Percentiles rank a stretch among this genome's conserved stretches.
Conservation (phyloP, 192 early-diverging fungal species). For the Dispira simplex region DNA sequence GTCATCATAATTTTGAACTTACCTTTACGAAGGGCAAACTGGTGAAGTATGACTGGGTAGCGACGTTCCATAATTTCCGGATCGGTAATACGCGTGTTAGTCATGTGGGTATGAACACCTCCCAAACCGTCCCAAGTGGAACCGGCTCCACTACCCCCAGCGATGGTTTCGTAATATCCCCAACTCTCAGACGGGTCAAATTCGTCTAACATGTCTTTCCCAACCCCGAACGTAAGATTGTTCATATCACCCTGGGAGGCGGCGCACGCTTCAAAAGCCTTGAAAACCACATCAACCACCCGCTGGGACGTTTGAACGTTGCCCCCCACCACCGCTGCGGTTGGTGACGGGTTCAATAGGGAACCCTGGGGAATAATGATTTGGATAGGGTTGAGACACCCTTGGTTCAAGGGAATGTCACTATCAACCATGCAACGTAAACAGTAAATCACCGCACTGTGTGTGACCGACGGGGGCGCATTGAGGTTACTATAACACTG, state of each 20-base stretch:
- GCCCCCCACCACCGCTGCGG: slow-evolving; percentile 89
- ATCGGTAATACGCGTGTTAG: slow-evolving; percentile 95
- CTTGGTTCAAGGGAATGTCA: slow-evolving; percentile 93
- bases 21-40: slow-evolving; percentile 57
- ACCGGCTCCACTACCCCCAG: slow-evolving; percentile 74
- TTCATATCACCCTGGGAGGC: slow-evolving; percentile 92
- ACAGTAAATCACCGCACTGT: slow-evolving; percentile 95
- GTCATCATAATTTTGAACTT: not conserved
- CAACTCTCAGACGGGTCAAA: slow-evolving; percentile 47
- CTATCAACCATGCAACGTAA: slow-evolving; percentile 75
- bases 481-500: slow-evolving; percentile 85
- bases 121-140: slow-evolving; percentile 77
- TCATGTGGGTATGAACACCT: slow-evolving; percentile 79
- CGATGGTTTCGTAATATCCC: slow-evolving; percentile 97
- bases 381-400: slow-evolving; percentile 71
- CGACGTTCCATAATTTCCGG: slow-evolving; percentile 87
- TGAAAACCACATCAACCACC: slow-evolving; percentile 79
- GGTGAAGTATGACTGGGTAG: slow-evolving; percentile 76
- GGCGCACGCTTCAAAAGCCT: slow-evolving; percentile 78
- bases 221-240: slow-evolving; percentile 89
- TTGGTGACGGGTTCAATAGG: slow-evolving; percentile 62
- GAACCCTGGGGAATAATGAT: slow-evolving; percentile 69
- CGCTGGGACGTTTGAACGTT: slow-evolving; percentile 93
- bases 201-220: slow-evolving; percentile 31
- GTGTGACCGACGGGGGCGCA: slow-evolving; percentile 56